phyloP scores from a whole-genome alignment of 1,284 basidiomycete species.

The Puccinia coronata region DNA sequence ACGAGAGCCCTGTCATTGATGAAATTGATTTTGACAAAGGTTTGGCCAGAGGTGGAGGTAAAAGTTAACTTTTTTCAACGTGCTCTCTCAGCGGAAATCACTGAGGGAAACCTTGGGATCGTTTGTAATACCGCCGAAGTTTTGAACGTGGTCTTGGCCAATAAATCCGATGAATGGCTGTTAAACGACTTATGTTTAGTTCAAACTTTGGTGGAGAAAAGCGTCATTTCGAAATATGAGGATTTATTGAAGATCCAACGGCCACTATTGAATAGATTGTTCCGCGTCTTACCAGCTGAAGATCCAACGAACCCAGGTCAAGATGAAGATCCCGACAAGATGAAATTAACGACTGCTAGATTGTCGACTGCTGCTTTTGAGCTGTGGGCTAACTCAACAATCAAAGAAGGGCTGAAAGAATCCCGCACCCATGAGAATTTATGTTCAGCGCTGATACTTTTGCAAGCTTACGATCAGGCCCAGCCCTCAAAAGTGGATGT shows the following conservation, averaged over 20 bases:
- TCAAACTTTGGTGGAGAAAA: slow-evolving; percentile 85
- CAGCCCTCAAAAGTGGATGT: slow-evolving; percentile 81
- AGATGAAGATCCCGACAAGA: slow-evolving; percentile 68
- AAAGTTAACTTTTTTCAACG: slow-evolving; percentile 86
- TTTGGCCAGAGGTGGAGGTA: slow-evolving; percentile 91
- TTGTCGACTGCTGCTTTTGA: slow-evolving; percentile 77
- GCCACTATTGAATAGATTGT: slow-evolving; percentile 81
- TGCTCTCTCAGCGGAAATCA: slow-evolving; percentile 71
- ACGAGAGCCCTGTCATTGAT: slow-evolving; percentile 79
- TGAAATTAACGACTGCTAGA: slow-evolving; percentile 67
- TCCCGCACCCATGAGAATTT: slow-evolving; percentile 68
- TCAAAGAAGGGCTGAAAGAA: slow-evolving; percentile 72
- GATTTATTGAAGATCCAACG: slow-evolving; percentile 62
- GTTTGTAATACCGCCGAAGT: slow-evolving; percentile 86
- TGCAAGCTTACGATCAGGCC: slow-evolving; percentile 83
- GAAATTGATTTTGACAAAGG: slow-evolving; percentile 75
- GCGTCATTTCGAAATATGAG: slow-evolving; percentile 63
- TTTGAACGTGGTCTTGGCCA: slow-evolving; percentile 78
- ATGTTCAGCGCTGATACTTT: slow-evolving; percentile 79
- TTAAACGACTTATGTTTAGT: slow-evolving; percentile 73
- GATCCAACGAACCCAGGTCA: slow-evolving; percentile 52
- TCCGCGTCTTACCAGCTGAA: slow-evolving; percentile 71
- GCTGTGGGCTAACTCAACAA: slow-evolving; percentile 71
- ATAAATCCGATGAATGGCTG: slow-evolving; percentile 84
- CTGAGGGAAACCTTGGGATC: slow-evolving; percentile 68